phyloP scores from a whole-genome alignment of 2,329 filamentous ascomycete genomes.

The Clarireedia sp. region DNA sequence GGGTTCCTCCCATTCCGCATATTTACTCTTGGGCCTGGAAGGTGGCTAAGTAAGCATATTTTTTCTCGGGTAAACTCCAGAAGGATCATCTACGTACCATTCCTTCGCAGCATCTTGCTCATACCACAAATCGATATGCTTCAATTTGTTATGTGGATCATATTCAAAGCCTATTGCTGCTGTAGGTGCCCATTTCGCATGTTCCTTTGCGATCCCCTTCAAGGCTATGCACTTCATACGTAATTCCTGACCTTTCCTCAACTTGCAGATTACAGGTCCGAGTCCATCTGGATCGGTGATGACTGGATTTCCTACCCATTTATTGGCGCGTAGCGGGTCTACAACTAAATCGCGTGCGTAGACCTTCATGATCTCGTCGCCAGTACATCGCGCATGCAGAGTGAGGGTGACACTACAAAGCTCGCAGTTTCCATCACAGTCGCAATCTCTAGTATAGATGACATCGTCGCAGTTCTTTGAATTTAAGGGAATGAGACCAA shows the following conservation, averaged over 20 bases:
- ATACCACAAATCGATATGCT: slow-evolving; percentile 91
- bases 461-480: slow-evolving; percentile 77
- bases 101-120: slow-evolving; percentile 75
- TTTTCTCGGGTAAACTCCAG: background rate
- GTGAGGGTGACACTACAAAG: slow-evolving; percentile 80
- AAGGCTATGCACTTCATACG: slow-evolving; percentile 89
- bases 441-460: slow-evolving; percentile 86
- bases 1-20: slow-evolving; percentile 71
- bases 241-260: slow-evolving; percentile 82
- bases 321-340: slow-evolving; percentile 60
- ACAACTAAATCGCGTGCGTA: slow-evolving; percentile 85
- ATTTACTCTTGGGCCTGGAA: slow-evolving; percentile 69
- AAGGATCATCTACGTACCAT: slow-evolving; percentile 53
- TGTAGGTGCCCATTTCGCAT: slow-evolving; percentile 94
- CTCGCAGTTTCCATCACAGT: slow-evolving; percentile 92
- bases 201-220: slow-evolving; percentile 98
- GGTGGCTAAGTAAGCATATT: slow-evolving; percentile 6
- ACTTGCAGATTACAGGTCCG: slow-evolving; percentile 81
- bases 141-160: slow-evolving; percentile 92
- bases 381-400: slow-evolving; percentile 77
- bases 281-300: slow-evolving; percentile 75
- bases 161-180: slow-evolving; percentile 95
- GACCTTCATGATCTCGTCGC: slow-evolving; percentile 85
- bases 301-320: slow-evolving; percentile 70
- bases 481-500: slow-evolving; percentile 82